Evolutionary conservation across 2,329 filamentous ascomycete genomes (phyloP).

Genomic region (Apiospora rasikravindrae): DNA sequence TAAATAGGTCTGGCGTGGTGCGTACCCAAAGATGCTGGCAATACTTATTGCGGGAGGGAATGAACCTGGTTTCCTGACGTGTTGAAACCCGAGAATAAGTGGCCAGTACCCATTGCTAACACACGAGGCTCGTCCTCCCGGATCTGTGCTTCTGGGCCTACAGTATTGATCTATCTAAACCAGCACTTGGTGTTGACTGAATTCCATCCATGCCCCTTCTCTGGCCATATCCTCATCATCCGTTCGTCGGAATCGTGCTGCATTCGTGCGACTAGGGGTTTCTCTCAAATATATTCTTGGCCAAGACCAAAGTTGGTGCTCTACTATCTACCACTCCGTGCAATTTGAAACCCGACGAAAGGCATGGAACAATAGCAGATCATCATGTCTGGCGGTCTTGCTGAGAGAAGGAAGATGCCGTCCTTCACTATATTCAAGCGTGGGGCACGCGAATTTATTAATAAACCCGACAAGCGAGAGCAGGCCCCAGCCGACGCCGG

Average conservation of each 20-base stretch:
- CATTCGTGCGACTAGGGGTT: neutral
- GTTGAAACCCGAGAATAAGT: slow-evolving; percentile 12
- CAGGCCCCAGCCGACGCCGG: neutral
- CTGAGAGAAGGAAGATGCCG: slow-evolving; percentile 6
- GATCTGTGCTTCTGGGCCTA: slow-evolving; percentile 11
- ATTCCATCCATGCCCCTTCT: neutral
- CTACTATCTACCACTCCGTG: neutral
- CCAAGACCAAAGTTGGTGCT: slow-evolving; percentile 1
- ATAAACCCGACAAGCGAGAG: slow-evolving; percentile 9
- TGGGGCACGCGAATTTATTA: slow-evolving; percentile 8
- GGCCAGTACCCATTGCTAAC: slow-evolving; percentile 14
- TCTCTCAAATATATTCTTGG: neutral
- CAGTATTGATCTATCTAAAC: neutral
- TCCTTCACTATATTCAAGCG: slow-evolving; percentile 17
- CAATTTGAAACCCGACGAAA: neutral
- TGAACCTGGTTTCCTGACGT: slow-evolving; percentile 8
- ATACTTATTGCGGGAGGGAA: neutral
- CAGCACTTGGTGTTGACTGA: neutral
- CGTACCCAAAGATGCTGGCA: neutral
- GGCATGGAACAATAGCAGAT: slow-evolving; percentile 8
- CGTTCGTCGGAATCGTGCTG: neutral
- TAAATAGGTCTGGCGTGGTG: neutral
- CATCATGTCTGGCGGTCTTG: neutral
- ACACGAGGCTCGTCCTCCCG: neutral
- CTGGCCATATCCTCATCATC: neutral